A percentile compares a stretch with the other conserved stretches of the same genome.
These are phyloP conservation scores for Backusella parvicylindrica DNA, from an alignment of 192 early-diverging fungal genomes.

Conservation along the genomic window DNA sequence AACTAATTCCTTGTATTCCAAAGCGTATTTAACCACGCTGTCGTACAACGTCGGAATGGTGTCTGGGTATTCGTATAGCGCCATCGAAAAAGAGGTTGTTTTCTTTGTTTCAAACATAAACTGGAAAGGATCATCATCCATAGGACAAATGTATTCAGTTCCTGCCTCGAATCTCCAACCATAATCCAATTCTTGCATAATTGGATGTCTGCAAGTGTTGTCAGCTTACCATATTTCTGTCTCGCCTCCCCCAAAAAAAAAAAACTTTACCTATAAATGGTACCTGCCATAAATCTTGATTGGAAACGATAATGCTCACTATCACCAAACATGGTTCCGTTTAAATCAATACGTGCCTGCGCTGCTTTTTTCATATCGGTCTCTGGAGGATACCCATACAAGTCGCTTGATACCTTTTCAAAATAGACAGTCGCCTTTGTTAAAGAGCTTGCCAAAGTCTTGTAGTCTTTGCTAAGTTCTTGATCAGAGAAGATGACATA, in stretches of 20 bases:
- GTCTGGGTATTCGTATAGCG: slow-evolving; percentile 45
- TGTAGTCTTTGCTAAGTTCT: slow-evolving; percentile 28
- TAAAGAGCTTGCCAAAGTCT: slow-evolving; percentile 17
- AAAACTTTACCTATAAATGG: slow-evolving; percentile 37
- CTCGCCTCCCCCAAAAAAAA: neutral
- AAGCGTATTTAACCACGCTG: slow-evolving; percentile 34
- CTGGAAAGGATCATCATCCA: slow-evolving; percentile 52
- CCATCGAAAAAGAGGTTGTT: slow-evolving; percentile 47
- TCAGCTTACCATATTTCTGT: neutral
- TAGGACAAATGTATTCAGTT: slow-evolving; percentile 47
- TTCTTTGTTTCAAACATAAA: slow-evolving; percentile 51
- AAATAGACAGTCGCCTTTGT: slow-evolving; percentile 22
- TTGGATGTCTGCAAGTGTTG: slow-evolving; percentile 45
- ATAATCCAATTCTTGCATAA: slow-evolving; percentile 48
- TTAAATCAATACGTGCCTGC: slow-evolving; percentile 23
- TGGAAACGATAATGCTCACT: slow-evolving; percentile 46
- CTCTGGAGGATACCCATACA: slow-evolving; percentile 20
- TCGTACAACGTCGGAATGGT: slow-evolving; percentile 51
- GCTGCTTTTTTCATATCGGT: slow-evolving; percentile 27
- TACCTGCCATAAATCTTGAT: slow-evolving; percentile 44
- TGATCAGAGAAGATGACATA: slow-evolving; percentile 36
- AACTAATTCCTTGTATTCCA: slow-evolving; percentile 13
- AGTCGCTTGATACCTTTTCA: slow-evolving; percentile 15
- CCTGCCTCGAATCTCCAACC: slow-evolving; percentile 58
- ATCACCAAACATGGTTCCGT: slow-evolving; percentile 34